These are phyloP conservation scores for Peniophora sp. DNA, from an alignment of 1,284 basidiomycete genomes.

Conservation along the genomic window DNA sequence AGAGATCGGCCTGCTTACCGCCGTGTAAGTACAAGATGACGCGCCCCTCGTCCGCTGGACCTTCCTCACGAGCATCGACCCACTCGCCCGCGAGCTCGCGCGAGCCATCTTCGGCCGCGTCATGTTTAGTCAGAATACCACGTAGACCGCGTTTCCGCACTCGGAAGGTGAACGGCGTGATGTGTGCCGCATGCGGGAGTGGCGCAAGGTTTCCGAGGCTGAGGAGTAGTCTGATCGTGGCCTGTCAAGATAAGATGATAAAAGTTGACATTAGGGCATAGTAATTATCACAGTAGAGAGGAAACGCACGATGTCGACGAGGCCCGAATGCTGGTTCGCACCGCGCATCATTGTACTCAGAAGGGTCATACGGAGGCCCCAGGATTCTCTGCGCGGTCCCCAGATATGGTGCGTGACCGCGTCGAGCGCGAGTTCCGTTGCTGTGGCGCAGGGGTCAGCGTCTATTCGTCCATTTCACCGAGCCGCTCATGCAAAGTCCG, in stretches of 20 bases:
- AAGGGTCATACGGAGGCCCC: slow-evolving; percentile 87
- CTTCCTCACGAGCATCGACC: slow-evolving; percentile 77
- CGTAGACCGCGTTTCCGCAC: slow-evolving; percentile 69
- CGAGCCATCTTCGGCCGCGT: slow-evolving; percentile 64
- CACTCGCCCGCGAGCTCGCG: slow-evolving; percentile 92
- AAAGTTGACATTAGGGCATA: too few relatives aligned
- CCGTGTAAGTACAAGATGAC: slow-evolving; percentile 94
- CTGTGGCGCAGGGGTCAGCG: slow-evolving; percentile 27
- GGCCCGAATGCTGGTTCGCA: slow-evolving; percentile 72
- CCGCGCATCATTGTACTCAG: slow-evolving; percentile 83
- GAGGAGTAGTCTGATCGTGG: slow-evolving; percentile 74
- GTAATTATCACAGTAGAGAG: too few relatives aligned
- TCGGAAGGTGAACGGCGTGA: slow-evolving; percentile 90
- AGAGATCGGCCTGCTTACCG: slow-evolving; percentile 39
- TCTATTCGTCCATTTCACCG: background rate
- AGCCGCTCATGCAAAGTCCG: background rate
- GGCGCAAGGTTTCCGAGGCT: slow-evolving; percentile 79
- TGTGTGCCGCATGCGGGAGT: slow-evolving; percentile 87
- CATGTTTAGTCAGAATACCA: slow-evolving; percentile 72
- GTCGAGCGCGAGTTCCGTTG: slow-evolving; percentile 60
- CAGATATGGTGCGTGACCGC: slow-evolving; percentile 66
- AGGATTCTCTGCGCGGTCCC: slow-evolving; percentile 79
- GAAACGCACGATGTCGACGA: slow-evolving; percentile 74
- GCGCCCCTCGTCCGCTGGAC: slow-evolving; percentile 73
- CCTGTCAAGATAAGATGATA: slow-evolving; percentile 25